Conservation (phyloP, 2,329 filamentous ascomycete species). For the Colletotrichum aenigma region DNA sequence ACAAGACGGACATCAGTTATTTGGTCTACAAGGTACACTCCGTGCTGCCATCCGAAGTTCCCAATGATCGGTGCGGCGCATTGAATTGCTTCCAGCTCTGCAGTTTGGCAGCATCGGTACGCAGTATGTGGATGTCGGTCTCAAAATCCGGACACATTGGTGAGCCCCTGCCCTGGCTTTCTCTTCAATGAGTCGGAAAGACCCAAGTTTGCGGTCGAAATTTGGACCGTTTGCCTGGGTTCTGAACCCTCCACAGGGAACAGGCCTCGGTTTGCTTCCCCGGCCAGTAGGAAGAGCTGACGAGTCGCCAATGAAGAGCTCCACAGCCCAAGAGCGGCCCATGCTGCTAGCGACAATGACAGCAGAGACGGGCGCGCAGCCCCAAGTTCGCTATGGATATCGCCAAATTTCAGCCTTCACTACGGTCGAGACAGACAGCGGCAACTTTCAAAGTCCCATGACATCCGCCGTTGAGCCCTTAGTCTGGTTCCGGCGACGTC, state of each 20-base stretch:
- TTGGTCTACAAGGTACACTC: neutral
- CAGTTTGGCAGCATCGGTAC: neutral
- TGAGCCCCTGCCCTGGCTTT: neutral
- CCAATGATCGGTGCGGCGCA: neutral
- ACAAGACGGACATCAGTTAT: neutral
- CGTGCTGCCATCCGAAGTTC: neutral
- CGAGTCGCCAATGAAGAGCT: neutral
- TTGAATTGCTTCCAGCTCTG: neutral
- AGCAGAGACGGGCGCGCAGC: neutral
- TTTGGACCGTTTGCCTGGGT: neutral
- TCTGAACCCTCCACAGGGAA: neutral
- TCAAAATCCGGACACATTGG: neutral
- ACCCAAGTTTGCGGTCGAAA: neutral
- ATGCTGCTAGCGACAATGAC: neutral
- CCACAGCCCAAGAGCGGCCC: neutral
- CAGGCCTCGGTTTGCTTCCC: conserved; percentile 8
- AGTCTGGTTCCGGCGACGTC: neutral
- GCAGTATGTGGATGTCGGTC: neutral
- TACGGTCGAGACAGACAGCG: neutral
- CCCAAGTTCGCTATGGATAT: neutral
- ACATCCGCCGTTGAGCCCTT: neutral
- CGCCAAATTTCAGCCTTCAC: neutral
- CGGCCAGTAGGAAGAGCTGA: neutral
- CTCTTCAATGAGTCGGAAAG: neutral
- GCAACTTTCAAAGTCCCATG: neutral